Percentiles rank a stretch among this genome's conserved stretches.
Conservation (phyloP, 768 basidiomycete genomes). For the Hericium coralloides region DNA sequence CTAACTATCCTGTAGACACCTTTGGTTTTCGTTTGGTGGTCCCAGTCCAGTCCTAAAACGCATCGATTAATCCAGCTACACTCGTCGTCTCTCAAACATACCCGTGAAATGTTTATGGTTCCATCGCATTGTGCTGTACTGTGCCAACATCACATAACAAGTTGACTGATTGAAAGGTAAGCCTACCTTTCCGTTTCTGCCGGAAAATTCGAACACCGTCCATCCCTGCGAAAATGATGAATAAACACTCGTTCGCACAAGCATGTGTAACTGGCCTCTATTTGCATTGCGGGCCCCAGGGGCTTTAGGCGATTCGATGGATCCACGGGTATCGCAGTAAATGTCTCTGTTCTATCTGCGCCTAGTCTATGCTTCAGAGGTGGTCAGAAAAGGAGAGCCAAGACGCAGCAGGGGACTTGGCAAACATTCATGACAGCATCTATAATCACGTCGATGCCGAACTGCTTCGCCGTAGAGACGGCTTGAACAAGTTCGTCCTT, state of each 20-base stretch:
- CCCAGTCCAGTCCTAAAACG: slow-evolving; percentile 71
- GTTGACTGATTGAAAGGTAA: background rate
- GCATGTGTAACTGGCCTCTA: slow-evolving; percentile 53
- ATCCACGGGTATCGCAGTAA: slow-evolving; percentile 64
- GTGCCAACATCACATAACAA: background rate
- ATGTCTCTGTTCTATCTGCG: slow-evolving; percentile 65
- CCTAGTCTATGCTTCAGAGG: slow-evolving; percentile 68
- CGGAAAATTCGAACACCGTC: slow-evolving; percentile 84
- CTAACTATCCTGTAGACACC: slow-evolving; percentile 69
- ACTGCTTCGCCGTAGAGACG: slow-evolving; percentile 54
- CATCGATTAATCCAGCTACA: background rate
- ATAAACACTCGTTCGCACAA: background rate
- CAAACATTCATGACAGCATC: slow-evolving; percentile 86
- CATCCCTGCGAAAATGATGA: slow-evolving; percentile 44
- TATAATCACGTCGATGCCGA: slow-evolving; percentile 68
- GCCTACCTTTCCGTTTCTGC: slow-evolving; percentile 58
- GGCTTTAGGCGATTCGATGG: slow-evolving; percentile 55
- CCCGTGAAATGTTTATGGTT: slow-evolving; percentile 75
- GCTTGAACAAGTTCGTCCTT: slow-evolving; percentile 70
- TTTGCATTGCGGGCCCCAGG: slow-evolving; percentile 48
- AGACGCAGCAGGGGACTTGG: background rate
- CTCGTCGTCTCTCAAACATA: slow-evolving; percentile 19
- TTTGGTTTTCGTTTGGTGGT: slow-evolving; percentile 52
- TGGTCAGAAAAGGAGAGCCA: background rate
- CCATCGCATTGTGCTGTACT: slow-evolving; percentile 74